Percentiles rank a stretch among this genome's conserved stretches.
Evolutionary conservation across 768 basidiomycete species (phyloP).

Genomic region (Boletus reticuloceps): DNA sequence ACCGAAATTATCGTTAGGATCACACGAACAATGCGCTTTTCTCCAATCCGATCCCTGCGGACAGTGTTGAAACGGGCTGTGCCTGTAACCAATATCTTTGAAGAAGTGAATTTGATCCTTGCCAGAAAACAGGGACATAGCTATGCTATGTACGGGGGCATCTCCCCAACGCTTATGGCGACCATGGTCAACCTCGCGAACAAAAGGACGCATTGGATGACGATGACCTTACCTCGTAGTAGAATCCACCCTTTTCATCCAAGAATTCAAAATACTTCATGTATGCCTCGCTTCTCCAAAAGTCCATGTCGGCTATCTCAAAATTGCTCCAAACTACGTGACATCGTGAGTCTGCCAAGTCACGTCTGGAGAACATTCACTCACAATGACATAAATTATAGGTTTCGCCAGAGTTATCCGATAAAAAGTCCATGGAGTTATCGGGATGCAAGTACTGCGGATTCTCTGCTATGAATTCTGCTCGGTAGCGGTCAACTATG

Average conservation of each 20-base stretch:
- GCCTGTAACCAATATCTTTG: constrained; percentile 89
- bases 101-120: constrained; percentile 95
- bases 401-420: constrained; percentile 59
- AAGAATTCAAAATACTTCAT: constrained; percentile 79
- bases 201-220: background rate
- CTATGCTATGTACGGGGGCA: constrained; percentile 90
- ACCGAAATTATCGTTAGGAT: constrained; percentile 73
- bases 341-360: background rate
- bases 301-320: constrained; percentile 81
- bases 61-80: constrained; percentile 94
- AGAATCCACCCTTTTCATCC: constrained; percentile 81
- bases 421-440: constrained; percentile 64
- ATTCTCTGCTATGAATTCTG: constrained; percentile 54
- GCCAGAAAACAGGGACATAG: constrained; percentile 81
- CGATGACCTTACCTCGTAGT: constrained; percentile 62
- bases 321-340: constrained; percentile 87
- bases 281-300: constrained; percentile 85
- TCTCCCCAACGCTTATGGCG: constrained; percentile 80
- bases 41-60: constrained; percentile 72
- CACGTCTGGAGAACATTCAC: constrained; percentile 10
- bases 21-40: constrained; percentile 86
- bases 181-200: constrained; percentile 3
- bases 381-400: constrained; percentile 68
- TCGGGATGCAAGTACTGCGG: constrained; percentile 54
- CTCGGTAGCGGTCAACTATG: constrained; percentile 34